These are phyloP conservation scores for Hypoxylon sp. DNA, from an alignment of 2,329 filamentous ascomycete species.

Conservation along the genomic window DNA sequence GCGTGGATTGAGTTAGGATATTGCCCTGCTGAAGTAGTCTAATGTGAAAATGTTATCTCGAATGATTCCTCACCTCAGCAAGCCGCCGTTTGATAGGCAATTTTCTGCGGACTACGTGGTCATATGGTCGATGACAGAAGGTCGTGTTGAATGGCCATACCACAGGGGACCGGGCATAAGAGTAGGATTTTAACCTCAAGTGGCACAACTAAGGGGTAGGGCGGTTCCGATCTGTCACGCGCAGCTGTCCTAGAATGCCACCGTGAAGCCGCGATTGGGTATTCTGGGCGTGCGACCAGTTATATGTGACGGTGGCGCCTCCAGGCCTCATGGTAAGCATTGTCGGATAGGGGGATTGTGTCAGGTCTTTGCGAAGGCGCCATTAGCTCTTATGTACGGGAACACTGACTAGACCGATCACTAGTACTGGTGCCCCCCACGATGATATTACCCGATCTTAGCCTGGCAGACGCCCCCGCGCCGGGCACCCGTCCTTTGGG, in stretches of 20 bases:
- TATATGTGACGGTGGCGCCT: constrained; percentile 32
- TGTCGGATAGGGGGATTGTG: constrained; percentile 49
- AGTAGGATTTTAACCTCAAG: constrained; percentile 33
- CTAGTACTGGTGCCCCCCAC: constrained; percentile 40
- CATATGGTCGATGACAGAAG: constrained; percentile 30
- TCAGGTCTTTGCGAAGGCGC: constrained; percentile 40
- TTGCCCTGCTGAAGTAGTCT: constrained; percentile 28
- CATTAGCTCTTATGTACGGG: constrained; percentile 40
- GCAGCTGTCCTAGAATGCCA: constrained; percentile 33
- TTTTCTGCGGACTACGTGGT: constrained; percentile 23
- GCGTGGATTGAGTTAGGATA: constrained; percentile 36
- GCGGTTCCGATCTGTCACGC: constrained; percentile 39
- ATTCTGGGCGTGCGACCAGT: constrained; percentile 31
- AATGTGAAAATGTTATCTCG: constrained; percentile 19
- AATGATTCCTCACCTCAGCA: constrained; percentile 10
- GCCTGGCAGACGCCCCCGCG: constrained; percentile 44
- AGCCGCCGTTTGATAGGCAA: constrained; percentile 35
- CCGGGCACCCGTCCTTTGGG: constrained; percentile 28
- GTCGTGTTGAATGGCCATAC: constrained; percentile 21
- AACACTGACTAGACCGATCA: constrained; percentile 41
- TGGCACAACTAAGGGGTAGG: constrained; percentile 31
- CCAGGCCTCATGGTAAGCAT: constrained; percentile 31
- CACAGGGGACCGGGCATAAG: constrained; percentile 29
- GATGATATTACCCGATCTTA: constrained; percentile 48
- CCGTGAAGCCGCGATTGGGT: constrained; percentile 37